These are phyloP conservation scores for Phytophthora brassicae DNA, from an alignment of 352 stramenopile genomes.

Conservation along the genomic window DNA sequence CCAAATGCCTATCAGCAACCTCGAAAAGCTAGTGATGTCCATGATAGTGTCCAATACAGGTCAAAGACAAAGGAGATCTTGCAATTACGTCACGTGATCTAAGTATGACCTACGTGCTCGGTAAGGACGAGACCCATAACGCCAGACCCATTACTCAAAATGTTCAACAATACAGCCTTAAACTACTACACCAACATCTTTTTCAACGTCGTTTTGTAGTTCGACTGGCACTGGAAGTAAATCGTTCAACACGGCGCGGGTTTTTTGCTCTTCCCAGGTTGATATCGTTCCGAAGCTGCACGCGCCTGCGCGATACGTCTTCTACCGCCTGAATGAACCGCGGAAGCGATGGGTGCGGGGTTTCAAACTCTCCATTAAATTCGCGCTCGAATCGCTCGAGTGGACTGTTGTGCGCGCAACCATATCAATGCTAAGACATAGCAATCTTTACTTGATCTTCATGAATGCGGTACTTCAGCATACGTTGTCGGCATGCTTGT, in stretches of 20 bases:
- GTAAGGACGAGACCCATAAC: background rate
- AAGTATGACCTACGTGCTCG: background rate
- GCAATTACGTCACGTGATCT: background rate
- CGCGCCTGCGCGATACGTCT: constrained; percentile 4
- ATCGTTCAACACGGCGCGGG: constrained; percentile 1
- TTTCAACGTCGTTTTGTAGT: background rate
- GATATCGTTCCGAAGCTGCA: constrained; percentile 7
- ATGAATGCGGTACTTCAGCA: constrained; percentile 7
- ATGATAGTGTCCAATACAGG: constrained; percentile 1
- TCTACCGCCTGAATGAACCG: constrained; percentile 15
- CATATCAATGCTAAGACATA: background rate
- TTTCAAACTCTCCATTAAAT: background rate
- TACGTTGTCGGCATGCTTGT: constrained; percentile 1
- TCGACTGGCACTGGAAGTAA: background rate
- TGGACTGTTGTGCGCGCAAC: constrained; percentile 7
- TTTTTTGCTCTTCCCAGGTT: constrained; percentile 1
- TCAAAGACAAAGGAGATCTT: background rate
- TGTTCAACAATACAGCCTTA: background rate
- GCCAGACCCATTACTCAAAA: background rate
- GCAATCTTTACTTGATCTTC: constrained; percentile 7
- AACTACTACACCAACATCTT: background rate
- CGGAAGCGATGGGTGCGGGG: constrained; percentile 4
- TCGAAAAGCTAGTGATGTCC: constrained; percentile 7
- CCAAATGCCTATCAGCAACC: constrained; percentile 1
- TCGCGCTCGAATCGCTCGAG: constrained; percentile 4